phyloP scores from a whole-genome alignment of 176 grass and related monocot species.

The Eragrostis curvula region DNA sequence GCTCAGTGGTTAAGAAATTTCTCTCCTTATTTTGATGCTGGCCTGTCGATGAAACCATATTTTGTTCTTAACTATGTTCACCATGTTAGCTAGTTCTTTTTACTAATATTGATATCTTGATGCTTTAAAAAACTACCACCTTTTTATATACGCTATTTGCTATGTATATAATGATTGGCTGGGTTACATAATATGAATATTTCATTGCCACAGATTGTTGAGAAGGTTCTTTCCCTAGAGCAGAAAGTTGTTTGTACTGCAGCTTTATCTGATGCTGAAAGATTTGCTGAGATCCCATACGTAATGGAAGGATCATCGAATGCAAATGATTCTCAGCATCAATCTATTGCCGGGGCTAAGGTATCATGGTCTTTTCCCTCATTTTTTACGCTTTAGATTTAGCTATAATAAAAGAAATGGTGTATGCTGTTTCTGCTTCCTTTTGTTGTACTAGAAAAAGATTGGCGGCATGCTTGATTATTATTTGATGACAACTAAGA shows the following conservation, averaged over 20 bases:
- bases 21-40: constrained; percentile 33
- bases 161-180: constrained; percentile 17
- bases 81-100: not conserved
- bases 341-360: constrained; percentile 62
- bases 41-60: constrained; percentile 10
- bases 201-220: constrained; percentile 57
- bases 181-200: constrained; percentile 27
- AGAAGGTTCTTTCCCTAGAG: constrained; percentile 64
- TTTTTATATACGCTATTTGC: constrained; percentile 1
- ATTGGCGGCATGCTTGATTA: constrained; percentile 2
- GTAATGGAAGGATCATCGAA: constrained; percentile 39
- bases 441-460: constrained; percentile 28
- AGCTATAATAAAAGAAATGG: not conserved
- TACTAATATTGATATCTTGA: not conserved
- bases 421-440: constrained; percentile 38
- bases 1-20: constrained; percentile 30
- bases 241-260: constrained; percentile 71
- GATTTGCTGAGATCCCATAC: constrained; percentile 83
- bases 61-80: constrained; percentile 8
- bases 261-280: constrained; percentile 68
- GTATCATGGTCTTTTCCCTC: constrained; percentile 40
- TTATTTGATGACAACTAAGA: constrained; percentile 9
- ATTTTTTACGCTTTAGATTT: not conserved
- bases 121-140: not conserved
- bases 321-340: constrained; percentile 31